Evolutionary conservation across 805 yeast genomes (phyloP), one percentile per base, ranked within the genome.

Genomic region (Pichia occidentalis): DNA sequence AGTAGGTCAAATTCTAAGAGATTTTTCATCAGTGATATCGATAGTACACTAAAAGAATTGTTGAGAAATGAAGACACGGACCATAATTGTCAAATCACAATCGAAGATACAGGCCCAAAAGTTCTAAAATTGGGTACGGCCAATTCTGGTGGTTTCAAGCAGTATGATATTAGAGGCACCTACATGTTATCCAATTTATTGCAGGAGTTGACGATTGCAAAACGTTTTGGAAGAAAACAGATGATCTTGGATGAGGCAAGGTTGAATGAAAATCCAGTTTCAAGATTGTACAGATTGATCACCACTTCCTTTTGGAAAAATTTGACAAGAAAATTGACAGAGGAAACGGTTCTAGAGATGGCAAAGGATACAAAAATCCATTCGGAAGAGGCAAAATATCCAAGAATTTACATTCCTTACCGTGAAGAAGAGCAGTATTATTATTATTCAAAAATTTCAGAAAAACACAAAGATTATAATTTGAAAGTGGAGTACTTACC

Each of bases 161-260:
- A 74, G 48, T 72, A 73, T 38, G 84, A 80, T 43, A 70, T 87
- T 39, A 65, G 95, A 42, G 97, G 97, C 3, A 87, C 95, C 0
- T 87, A 87, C 54, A 83, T 83, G 88, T 63, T 87, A 34, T 80
- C 92, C 0, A 88, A 88, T 58, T 61, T 88, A 27, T 67, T 87
- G 39, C 96, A 87, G 62, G 97, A 87, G 59, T 67, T 87, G 47
- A 85, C 95, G 1, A 77, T 86, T 44, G 96, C 96, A 11, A 76
- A 83, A 54, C 65, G 82, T 40, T 73, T 78, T 56, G 95, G 95
- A 7, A 70, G 90, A 45, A 77, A 75, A 45, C 82, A 77, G 52
- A 77, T 86, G 68, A 67, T 84, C 34, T 60, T 87, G 43, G 95
- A 86, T 57, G 95, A 87, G 56, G 81, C 79, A 7, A 62, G 95